Evolutionary conservation across 306 rosid genomes (phyloP).

Genomic region (Sicyos edulis): DNA sequence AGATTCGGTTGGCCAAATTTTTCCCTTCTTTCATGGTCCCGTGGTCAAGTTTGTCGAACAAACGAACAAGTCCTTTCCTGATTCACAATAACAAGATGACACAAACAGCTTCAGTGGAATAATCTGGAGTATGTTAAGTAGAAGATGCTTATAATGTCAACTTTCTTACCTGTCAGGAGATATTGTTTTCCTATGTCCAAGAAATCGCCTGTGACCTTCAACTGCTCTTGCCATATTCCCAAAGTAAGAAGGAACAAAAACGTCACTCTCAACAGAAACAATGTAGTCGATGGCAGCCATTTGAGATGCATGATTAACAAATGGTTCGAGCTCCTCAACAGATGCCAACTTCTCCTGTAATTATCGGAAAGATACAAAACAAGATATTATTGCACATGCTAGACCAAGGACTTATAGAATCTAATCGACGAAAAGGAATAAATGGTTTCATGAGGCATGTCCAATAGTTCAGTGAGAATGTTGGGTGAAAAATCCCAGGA

Average conservation of each 20-base stretch:
- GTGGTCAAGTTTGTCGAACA: slow-evolving; percentile 61
- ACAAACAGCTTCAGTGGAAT: slow-evolving; percentile 22
- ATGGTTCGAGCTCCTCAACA: slow-evolving; percentile 69
- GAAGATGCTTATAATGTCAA: slow-evolving; percentile 11
- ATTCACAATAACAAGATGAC: slow-evolving; percentile 21
- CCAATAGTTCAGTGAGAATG: background rate
- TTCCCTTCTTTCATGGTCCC: slow-evolving; percentile 61
- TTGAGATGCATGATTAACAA: slow-evolving; percentile 66
- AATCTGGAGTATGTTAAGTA: background rate
- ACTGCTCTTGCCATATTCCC: slow-evolving; percentile 98
- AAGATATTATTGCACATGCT: background rate
- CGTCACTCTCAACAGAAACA: slow-evolving; percentile 89
- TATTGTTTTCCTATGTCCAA: slow-evolving; percentile 75
- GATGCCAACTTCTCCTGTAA: slow-evolving; percentile 78
- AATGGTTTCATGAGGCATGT: background rate
- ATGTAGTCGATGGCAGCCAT: slow-evolving; percentile 97
- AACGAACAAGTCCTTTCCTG: slow-evolving; percentile 84
- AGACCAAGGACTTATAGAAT: no score
- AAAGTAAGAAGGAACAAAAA: slow-evolving; percentile 81
- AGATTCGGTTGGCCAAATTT: slow-evolving; percentile 45
- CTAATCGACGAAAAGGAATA: no score
- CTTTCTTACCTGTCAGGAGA: slow-evolving; percentile 75
- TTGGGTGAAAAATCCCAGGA: background rate
- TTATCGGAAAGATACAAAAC: slow-evolving; percentile 18
- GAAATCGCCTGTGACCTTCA: slow-evolving; percentile 96